Conservation (phyloP, 2,329 filamentous ascomycete species). For the Claviceps humidiphila region DNA sequence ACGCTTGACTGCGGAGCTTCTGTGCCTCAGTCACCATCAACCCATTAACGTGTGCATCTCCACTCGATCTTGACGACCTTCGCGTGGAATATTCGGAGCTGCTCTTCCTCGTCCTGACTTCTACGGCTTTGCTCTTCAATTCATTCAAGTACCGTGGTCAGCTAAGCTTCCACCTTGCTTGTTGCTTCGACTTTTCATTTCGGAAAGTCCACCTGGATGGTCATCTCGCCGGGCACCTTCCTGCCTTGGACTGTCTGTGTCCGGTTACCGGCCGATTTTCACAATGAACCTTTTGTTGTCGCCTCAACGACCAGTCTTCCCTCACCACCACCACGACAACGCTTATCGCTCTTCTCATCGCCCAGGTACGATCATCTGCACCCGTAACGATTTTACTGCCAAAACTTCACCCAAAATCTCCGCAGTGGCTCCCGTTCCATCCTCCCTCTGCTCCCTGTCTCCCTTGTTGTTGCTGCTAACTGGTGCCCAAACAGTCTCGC, state of each 20-base stretch:
- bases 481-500: conserved; percentile 19
- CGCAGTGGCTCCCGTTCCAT: neutral
- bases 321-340: conserved; percentile 45
- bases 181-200: neutral
- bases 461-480: neutral
- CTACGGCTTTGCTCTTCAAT: too few species aligned
- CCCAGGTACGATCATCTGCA: conserved; percentile 32
- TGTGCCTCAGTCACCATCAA: too few species aligned
- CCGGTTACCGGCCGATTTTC: conserved; percentile 6
- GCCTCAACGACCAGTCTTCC: conserved; percentile 45
- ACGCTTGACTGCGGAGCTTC: too few species aligned
- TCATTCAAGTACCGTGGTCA: neutral
- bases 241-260: neutral
- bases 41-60: too few species aligned
- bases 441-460: neutral
- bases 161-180: neutral
- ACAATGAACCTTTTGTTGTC: conserved; percentile 51
- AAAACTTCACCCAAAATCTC: neutral
- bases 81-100: too few species aligned
- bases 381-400: neutral
- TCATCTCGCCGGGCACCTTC: neutral
- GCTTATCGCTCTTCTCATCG: conserved; percentile 40
- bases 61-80: too few species aligned
- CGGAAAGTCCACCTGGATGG: neutral
- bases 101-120: too few species aligned